Base-by-base conservation (phyloP, 192 early-diverging fungal genomes). In the Backusella westeae region DNA sequence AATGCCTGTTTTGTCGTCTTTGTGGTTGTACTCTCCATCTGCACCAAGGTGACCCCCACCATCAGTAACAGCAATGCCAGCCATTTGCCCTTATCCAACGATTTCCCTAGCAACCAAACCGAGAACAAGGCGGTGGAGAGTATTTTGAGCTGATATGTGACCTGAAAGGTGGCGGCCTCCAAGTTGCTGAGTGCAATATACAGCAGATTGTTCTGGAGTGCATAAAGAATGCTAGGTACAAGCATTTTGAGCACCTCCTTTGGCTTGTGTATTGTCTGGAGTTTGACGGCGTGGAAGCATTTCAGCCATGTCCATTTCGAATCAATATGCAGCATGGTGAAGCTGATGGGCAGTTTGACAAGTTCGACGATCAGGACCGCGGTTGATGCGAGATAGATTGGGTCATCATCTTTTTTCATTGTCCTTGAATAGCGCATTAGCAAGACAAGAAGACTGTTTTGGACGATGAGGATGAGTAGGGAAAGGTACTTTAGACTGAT, bases 61-160 rank as follows among this genome's bases (percentile, higher is more conserved):
- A 94, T 95, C 56, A 96, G 80, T 0, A 96, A 69, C 6, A 91
- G 84, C 3, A 96, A 83, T 1, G 94, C 85, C 8, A 91, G 69
- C 94, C 94, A 95, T 71, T 96, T 93, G 23, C 76, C 77, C 6
- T 75, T 49, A 23, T 87, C 83, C 14, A 96, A 76, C 4, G 81
- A 77, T 67, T 87, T 88, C 15, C 88, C 89, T n/a, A 96, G 80
- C 76, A 96, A 83, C 46, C 87, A 75, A 1, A 96, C 93, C 21
- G 91, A 93, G 71, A 94, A 96, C 32, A 96, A 77, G 7, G 95
- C 95, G 6, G 95, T 96, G 2, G 95, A 95, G 7, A 96, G 82
- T 69, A 96, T 95, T 78, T 96, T 96, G 86, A 96, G 85, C 75
- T 96, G 95, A 76, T 95, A 96, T 26, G 95, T 93, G 38, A 96